A percentile compares a stretch with the other conserved stretches of the same genome.
These are phyloP conservation scores for Daldinia eschscholtzii DNA, from an alignment of 2,329 filamentous ascomycete species.

Conservation along the genomic window DNA sequence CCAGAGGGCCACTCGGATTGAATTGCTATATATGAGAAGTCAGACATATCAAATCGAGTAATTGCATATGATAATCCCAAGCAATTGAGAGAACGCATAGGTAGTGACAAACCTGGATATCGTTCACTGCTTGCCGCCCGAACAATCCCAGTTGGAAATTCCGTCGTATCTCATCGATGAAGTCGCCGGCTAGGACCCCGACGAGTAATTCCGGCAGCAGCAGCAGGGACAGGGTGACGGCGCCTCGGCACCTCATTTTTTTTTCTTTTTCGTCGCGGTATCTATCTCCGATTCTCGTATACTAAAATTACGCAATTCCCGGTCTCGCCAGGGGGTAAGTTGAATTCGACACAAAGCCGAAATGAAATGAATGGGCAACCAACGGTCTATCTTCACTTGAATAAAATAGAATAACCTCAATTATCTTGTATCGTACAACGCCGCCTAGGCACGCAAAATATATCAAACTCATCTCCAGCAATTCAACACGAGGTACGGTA, in stretches of 20 bases:
- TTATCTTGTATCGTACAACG: background rate
- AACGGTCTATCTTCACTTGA: too few relatives aligned
- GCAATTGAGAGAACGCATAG: conserved; percentile 2
- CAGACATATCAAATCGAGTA: background rate
- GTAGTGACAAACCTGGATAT: conserved; percentile 53
- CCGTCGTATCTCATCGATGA: conserved; percentile 52
- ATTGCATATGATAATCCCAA: background rate
- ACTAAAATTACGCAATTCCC: background rate
- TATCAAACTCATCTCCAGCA: background rate
- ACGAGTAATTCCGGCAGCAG: conserved; percentile 38
- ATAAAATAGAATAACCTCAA: background rate
- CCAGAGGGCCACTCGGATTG: conserved; percentile 52
- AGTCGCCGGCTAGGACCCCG: conserved; percentile 39
- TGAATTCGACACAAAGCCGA: background rate
- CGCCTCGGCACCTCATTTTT: conserved; percentile 31
- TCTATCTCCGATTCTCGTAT: conserved; percentile 5
- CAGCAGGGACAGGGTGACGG: conserved; percentile 35
- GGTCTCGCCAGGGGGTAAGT: background rate
- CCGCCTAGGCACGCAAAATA: background rate
- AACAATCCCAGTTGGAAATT: conserved; percentile 56
- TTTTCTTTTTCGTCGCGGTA: background rate
- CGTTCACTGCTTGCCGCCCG: conserved; percentile 51
- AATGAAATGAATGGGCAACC: background rate
- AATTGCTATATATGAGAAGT: conserved; percentile 52
- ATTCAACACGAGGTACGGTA: background rate